Evolutionary conservation across 805 yeast species (phyloP).

Genomic region (Myxozyma mucilagina): DNA sequence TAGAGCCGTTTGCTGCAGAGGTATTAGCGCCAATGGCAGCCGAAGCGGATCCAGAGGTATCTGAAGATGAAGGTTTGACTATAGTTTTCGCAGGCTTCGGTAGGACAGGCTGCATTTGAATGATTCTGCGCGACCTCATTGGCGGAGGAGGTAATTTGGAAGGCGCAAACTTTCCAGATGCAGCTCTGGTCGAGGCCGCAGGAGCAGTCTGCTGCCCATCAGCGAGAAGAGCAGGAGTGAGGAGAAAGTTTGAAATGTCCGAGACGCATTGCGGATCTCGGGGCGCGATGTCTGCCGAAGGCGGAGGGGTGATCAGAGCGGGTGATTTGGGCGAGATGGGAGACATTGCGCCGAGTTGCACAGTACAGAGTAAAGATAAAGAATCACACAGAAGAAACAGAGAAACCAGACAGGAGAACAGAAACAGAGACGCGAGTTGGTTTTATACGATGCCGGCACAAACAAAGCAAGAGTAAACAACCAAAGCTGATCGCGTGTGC

Average conservation of each 20-base stretch:
- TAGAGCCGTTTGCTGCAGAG: neutral
- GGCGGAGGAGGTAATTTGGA: constrained; percentile 31
- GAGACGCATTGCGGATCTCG: constrained; percentile 18
- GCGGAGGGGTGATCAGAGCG: constrained; percentile 30
- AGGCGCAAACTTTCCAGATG: neutral
- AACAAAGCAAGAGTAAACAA: neutral
- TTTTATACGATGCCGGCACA: neutral
- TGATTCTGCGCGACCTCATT: constrained; percentile 29
- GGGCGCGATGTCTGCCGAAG: constrained; percentile 28
- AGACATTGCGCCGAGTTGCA: neutral
- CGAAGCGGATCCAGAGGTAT: neutral
- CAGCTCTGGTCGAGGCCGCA: neutral
- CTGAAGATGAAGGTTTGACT: neutral
- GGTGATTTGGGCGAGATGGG: neutral
- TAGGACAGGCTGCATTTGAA: constrained; percentile 31
- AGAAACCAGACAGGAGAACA: neutral
- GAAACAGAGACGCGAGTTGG: neutral
- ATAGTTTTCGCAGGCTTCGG: constrained; percentile 21
- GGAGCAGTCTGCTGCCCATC: neutral
- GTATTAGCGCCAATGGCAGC: neutral
- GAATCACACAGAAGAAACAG: neutral
- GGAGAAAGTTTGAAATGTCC: constrained; percentile 17
- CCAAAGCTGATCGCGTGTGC: constrained; percentile 23
- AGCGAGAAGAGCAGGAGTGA: constrained; percentile 23
- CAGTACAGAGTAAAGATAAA: neutral